A percentile compares a stretch with the other conserved stretches of the same genome.
phyloP scores from a whole-genome alignment of 2,329 filamentous ascomycete genomes.

The Monilinia polystroma region DNA sequence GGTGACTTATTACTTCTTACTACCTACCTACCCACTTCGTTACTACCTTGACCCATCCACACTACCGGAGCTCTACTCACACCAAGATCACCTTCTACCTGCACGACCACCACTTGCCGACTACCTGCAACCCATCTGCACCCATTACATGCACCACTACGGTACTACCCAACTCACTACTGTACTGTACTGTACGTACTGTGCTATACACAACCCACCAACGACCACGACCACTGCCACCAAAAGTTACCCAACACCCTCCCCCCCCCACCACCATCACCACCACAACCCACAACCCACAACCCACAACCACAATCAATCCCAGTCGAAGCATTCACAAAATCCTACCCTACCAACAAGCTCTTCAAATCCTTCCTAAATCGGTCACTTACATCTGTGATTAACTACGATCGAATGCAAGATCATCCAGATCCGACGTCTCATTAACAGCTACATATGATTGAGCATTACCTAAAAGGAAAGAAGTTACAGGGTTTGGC shows the following conservation, averaged over 20 bases:
- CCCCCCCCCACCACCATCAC: background rate
- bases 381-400: slow-evolving; percentile 2
- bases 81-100: no score
- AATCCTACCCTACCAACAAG: background rate
- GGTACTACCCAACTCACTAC: no score
- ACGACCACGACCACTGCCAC: background rate
- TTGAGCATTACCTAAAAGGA: background rate
- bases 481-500: slow-evolving; percentile 1
- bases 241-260: background rate
- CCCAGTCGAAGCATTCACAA: background rate
- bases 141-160: no score
- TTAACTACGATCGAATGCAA: slow-evolving; percentile 22
- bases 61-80: no score
- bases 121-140: no score
- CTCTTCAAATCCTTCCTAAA: background rate
- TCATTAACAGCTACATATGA: background rate
- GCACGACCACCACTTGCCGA: no score
- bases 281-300: background rate
- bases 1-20: no score
- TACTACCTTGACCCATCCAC: no score
- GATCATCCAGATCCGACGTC: slow-evolving; percentile 18
- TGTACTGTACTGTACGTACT: no score
- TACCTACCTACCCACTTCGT: no score
- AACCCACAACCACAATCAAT: background rate
- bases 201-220: background rate